Base-by-base conservation (phyloP, 306 rosid genomes). In the Pterocarpus macrocarpus region DNA sequence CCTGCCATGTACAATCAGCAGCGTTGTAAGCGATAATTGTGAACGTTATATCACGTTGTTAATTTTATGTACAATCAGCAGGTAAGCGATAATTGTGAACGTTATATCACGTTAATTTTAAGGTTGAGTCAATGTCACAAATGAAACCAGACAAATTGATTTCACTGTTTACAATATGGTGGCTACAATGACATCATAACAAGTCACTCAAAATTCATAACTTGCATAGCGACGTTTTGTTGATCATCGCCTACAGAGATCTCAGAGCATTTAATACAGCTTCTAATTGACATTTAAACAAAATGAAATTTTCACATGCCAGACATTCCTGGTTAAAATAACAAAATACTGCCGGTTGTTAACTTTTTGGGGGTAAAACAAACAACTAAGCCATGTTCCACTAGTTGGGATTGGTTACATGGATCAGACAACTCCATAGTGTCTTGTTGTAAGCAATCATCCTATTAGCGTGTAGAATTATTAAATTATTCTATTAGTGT, bases 1-100 rank as follows among this genome's bases (percentile, higher is more conserved):
- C 81, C 88, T 81, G 86, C 69, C 64, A 64, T 47, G 80, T 72
- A 59, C 71, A 61, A 73, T 14, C 71, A 67, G 67, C 56, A 80
- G 77, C 49, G 44, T 17, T 2, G 35, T 65, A 13, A 86, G 72
- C 83, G 28, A 55, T 7, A 71, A 41, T 53, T 69, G 47, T 38
- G 64, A 32, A 68, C 41, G 22, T 39, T 2, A 61, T 49, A 66
- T 44, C 30, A 16, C 32, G n/a, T n/a, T n/a, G 43, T 41, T 32
- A 44, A 63, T n/a, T 33, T 5, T 50, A 73, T n/a, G n/a, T n/a
- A n/a, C n/a, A n/a, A n/a, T n/a, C n/a, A n/a, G n/a, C n/a, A 35
- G 17, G 44, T 52, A 41, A 33, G 55, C 16, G 30, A 55, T 7
- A 71, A 41, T 53, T 69, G 47, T 38, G 64, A 32, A 68, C 41